Evolutionary conservation across 1,284 basidiomycete genomes (phyloP).

Genomic region (Cryptococcus wingfieldii): DNA sequence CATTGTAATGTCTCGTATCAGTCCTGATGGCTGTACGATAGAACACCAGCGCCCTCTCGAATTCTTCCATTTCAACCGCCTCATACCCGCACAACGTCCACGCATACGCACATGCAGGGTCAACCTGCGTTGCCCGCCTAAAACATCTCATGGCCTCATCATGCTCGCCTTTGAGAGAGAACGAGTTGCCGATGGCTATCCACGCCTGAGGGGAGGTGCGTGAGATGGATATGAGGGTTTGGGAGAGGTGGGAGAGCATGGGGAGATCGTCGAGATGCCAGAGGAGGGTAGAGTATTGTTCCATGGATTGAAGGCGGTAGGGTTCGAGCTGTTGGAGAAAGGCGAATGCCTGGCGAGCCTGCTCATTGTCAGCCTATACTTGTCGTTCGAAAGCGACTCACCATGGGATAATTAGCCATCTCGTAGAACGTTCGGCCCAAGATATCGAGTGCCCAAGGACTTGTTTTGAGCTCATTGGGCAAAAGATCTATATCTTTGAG

Average conservation of each 20-base stretch:
- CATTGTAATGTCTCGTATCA: constrained; percentile 87
- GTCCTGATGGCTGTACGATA: constrained; percentile 83
- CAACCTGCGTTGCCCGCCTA: constrained; percentile 75
- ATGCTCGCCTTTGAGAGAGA: constrained; percentile 85
- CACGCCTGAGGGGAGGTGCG: constrained; percentile 79
- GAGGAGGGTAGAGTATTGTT: constrained; percentile 85
- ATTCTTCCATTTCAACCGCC: constrained; percentile 80
- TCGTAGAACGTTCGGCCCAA: constrained; percentile 83
- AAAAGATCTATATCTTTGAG: constrained; percentile 69
- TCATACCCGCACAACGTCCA: constrained; percentile 93
- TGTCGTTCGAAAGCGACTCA: constrained; percentile 49
- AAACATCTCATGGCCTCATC: constrained; percentile 88
- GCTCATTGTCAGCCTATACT: neutral
- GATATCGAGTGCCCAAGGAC: constrained; percentile 72
- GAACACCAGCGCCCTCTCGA: constrained; percentile 79
- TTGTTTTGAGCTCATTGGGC: constrained; percentile 68
- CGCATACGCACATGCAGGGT: constrained; percentile 80
- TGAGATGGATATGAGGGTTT: constrained; percentile 77
- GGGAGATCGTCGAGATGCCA: constrained; percentile 84
- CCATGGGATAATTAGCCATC: constrained; percentile 74
- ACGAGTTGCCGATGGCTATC: constrained; percentile 91
- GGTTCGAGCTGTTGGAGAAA: constrained; percentile 74
- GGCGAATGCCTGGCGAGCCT: constrained; percentile 82
- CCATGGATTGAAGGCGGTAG: constrained; percentile 82
- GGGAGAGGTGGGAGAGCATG: constrained; percentile 80